phyloP scores from a whole-genome alignment of 2,329 filamentous ascomycete genomes.

The Grosmannia serpens region DNA sequence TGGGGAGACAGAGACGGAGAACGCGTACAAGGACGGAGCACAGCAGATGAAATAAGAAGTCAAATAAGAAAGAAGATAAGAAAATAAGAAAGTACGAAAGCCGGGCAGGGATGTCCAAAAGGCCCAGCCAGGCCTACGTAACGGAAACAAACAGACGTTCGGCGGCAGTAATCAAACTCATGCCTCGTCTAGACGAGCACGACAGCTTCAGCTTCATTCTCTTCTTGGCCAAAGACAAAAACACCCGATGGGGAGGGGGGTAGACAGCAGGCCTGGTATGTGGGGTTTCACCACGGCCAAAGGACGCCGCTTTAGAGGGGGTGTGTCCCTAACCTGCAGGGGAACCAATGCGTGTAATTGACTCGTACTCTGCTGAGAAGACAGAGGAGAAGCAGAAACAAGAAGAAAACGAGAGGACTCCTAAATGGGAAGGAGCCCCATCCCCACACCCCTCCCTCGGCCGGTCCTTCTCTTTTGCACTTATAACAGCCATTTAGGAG shows the following conservation, averaged over 20 bases:
- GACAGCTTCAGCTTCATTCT: neutral
- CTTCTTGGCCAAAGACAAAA: neutral
- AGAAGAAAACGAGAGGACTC: neutral
- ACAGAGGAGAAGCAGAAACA: too few species aligned
- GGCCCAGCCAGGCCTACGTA: neutral
- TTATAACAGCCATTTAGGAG: neutral
- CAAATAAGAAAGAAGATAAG: too few species aligned
- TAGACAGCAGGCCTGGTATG: neutral
- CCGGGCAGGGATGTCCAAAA: neutral
- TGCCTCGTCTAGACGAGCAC: neutral
- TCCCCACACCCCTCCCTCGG: neutral
- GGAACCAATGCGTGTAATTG: neutral
- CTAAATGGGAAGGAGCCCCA: neutral
- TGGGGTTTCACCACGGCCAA: neutral
- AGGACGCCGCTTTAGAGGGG: too few species aligned
- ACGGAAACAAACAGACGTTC: neutral
- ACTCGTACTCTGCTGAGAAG: neutral
- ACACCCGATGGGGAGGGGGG: neutral
- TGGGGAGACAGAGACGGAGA: neutral
- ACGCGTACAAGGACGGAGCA: neutral
- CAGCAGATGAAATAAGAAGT: too few species aligned
- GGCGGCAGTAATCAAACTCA: neutral
- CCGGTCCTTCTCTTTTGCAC: neutral
- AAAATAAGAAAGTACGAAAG: too few species aligned
- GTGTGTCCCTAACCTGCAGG: too few species aligned